Conservation (phyloP, 306 rosid genomes). For the Begonia fuchsioides region DNA sequence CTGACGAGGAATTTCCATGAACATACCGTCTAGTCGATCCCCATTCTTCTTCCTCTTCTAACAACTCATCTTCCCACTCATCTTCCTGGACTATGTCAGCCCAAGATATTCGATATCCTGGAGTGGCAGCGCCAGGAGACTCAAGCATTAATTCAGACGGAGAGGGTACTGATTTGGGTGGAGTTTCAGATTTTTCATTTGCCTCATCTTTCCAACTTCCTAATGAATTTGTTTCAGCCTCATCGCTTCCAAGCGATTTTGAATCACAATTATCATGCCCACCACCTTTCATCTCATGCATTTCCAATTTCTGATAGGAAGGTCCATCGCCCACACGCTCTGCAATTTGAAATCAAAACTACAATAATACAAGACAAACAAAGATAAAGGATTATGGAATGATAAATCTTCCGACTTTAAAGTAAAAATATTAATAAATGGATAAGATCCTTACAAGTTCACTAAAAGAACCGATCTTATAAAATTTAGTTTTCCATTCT, state of each 20-base stretch:
- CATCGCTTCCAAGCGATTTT: constrained; percentile 43
- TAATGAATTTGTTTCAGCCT: constrained; percentile 15
- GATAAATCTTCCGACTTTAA: background rate
- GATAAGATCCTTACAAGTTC: background rate
- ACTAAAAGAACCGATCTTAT: background rate
- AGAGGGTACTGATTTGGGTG: constrained; percentile 11
- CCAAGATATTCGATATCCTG: constrained; percentile 54
- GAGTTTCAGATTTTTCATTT: constrained; percentile 12
- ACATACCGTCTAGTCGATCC: constrained; percentile 17
- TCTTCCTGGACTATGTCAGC: constrained; percentile 97
- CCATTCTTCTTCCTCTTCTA: constrained; percentile 30
- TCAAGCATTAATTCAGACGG: constrained; percentile 8
- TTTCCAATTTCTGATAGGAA: constrained; percentile 1
- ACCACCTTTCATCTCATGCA: constrained; percentile 10
- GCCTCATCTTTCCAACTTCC: constrained; percentile 27
- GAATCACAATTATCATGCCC: constrained; percentile 28
- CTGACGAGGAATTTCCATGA: constrained; percentile 17
- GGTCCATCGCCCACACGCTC: constrained; percentile 15
- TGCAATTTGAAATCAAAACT: constrained; percentile 6
- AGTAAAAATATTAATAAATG: background rate
- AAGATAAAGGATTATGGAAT: background rate
- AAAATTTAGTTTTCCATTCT: background rate
- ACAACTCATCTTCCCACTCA: constrained; percentile 40
- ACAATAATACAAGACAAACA: background rate
- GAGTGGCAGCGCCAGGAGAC: constrained; percentile 14